Base-by-base conservation (phyloP, 2,329 filamentous ascomycete genomes). In the Allantophomopsis cytisporea region DNA sequence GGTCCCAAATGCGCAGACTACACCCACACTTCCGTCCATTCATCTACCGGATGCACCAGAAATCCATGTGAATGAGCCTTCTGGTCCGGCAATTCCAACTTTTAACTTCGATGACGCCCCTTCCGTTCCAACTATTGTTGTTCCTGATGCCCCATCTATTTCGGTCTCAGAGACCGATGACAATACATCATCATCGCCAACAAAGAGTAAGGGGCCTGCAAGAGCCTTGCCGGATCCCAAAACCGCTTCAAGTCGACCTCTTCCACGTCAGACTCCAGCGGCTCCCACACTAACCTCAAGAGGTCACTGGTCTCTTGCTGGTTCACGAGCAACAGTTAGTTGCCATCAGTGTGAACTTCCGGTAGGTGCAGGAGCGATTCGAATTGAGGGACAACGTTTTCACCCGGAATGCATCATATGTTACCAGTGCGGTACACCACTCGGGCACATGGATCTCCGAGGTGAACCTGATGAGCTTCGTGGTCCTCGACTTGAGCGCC, bases 371-470 rank as follows among this genome's bases (percentile, higher is more conserved):
- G 82, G 96, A 16, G 84, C 82, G 4, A 76, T 94, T 6, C 79
- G 78, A 2, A 86, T 86, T 18, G 69, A 73, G 31, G 53, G 62
- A 3, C 71, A 78, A 51, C 82, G 88, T 15, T 96, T 96, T 58
- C 91, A 98, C 51, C 88, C 91, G 0, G 76, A 87, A 47, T 98
- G 91, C 60, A 96, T 98, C 64, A 71, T 75, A 34, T 98, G 91
- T 64, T 82, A 85, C 57, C 73, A 83, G 43, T 98, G 91, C 58
- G 78, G 80, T 21, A 94, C 88, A 8, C 73, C 79, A 15, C 80
- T 98, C 14, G 91, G 98, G 62, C 89, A 87, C 40, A 83, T 98
- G 41, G 91, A 94, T 50, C 96, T 98, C 59, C 94, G 91, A 49
- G 86, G 87, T 0, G 91, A 98, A 59, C 91, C 91, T 0, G 76